Evolutionary conservation across 805 yeast species (phyloP).

Genomic region (Nakazawaea ambrosiae): DNA sequence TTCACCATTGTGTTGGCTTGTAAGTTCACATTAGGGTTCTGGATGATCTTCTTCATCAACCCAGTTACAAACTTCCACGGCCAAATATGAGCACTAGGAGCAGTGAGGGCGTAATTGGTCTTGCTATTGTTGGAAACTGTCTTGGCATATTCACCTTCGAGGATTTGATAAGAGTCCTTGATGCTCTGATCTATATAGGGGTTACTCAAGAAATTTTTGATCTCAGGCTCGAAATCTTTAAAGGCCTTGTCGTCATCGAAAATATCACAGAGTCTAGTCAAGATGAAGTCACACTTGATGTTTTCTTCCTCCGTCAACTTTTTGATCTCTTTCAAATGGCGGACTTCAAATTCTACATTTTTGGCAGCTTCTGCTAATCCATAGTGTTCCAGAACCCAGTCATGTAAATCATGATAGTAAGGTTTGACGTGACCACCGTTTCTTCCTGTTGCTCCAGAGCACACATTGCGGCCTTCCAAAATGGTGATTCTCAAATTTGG

Average conservation of each 20-base stretch:
- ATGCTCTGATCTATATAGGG: slow-evolving; percentile 21
- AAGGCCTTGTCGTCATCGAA: slow-evolving; percentile 3
- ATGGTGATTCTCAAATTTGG: slow-evolving; percentile 14
- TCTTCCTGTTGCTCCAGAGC: slow-evolving; percentile 38
- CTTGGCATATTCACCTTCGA: slow-evolving; percentile 25
- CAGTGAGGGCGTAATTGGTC: slow-evolving; percentile 25
- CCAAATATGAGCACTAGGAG: slow-evolving; percentile 37
- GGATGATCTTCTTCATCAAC: slow-evolving; percentile 24
- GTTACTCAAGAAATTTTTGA: slow-evolving; percentile 19
- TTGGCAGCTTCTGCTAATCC: slow-evolving; percentile 22
- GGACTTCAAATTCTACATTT: slow-evolving; percentile 27
- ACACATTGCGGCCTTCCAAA: slow-evolving; percentile 33
- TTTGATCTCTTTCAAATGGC: slow-evolving; percentile 23
- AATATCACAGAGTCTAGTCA: slow-evolving; percentile 23
- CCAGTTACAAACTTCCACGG: slow-evolving; percentile 33
- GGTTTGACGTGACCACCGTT: slow-evolving; percentile 41
- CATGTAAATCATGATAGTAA: slow-evolving; percentile 13
- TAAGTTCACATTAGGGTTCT: slow-evolving; percentile 27
- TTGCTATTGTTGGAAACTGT: slow-evolving; percentile 20
- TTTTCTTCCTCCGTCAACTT: slow-evolving; percentile 20
- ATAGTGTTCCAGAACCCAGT: slow-evolving; percentile 10
- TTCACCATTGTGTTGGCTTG: slow-evolving; percentile 35
- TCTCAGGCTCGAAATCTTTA: slow-evolving; percentile 8
- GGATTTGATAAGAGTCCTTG: slow-evolving; percentile 25
- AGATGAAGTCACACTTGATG: slow-evolving; percentile 23